Base-by-base conservation (phyloP, 2,329 filamentous ascomycete genomes). In the Colletotrichum brevisporum region DNA sequence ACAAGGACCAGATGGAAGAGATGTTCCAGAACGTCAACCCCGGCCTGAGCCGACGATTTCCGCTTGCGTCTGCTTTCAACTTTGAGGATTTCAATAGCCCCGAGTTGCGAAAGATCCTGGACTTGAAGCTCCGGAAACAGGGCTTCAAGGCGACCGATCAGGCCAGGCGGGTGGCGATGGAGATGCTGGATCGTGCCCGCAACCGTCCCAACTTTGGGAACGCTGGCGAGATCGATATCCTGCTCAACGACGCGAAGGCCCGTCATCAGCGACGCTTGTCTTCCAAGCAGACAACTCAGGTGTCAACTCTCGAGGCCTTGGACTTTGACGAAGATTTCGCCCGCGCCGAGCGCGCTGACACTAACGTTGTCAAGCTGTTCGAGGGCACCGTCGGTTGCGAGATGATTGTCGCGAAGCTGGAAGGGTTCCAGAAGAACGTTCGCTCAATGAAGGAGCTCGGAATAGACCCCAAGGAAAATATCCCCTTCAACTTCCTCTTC, bases 21-120 rank as follows among this genome's bases (percentile, higher is more conserved):
- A 94, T 94, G 91, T 90, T 94, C 69, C 88, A 89, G n/a, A 90
- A 91, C 39, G 88, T 89, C 56, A 94, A 94, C 67, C 91, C 91
- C 0, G 92, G 92, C 0, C 82, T 94, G 0, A 83, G 82, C 3
- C 82, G 92, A 31, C 84, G 92, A 0, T 94, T 94, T 67, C 89
- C 89, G 0, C 76, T 93, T 0, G 82, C 85, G 0, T 84, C 85
- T 1, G 90, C 89, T 0, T 94, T 94, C 71, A 75, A 77, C 0
- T 95, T 94, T 74, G 87, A 92, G 18, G 91, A 94, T 75, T 94
- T 92, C 73, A 82, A 79, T 2, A 83, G 91, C 13, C 70, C 78
- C 0, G 87, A 93, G 60, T 79, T 94, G 0, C 75, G 79, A 2
- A 71, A 79, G 10, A 93, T 94, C 12, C 76, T 94, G 0, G 79